A percentile compares a stretch with the other conserved stretches of the same genome.
Evolutionary conservation across 2,329 filamentous ascomycete species (phyloP).

Genomic region (Aspergillus glaucus): DNA sequence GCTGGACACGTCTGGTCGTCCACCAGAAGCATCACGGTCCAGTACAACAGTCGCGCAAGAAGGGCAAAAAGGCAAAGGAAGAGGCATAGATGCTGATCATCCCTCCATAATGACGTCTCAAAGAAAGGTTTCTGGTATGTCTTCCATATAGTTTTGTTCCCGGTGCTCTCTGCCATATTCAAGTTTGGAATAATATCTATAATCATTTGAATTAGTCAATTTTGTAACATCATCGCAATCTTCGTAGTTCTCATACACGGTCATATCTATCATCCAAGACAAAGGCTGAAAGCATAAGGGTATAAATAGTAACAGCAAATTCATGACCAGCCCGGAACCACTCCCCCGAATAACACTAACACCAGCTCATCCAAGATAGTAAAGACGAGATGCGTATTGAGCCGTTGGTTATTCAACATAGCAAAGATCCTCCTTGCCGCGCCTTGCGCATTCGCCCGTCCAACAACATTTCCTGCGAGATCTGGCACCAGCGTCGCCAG

Average conservation of each 20-base stretch:
- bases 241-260: too few relatives aligned
- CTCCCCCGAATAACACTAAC: conserved; percentile 53
- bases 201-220: too few relatives aligned
- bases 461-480: conserved; percentile 86
- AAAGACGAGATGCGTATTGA: conserved; percentile 71
- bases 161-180: too few relatives aligned
- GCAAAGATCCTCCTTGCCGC: conserved; percentile 85
- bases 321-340: neutral
- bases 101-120: neutral
- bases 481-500: conserved; percentile 86
- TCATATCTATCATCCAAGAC: neutral
- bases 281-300: neutral
- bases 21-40: conserved; percentile 70
- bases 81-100: conserved; percentile 22
- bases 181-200: neutral
- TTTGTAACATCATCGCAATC: too few relatives aligned
- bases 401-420: conserved; percentile 78
- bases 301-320: neutral
- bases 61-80: conserved; percentile 59
- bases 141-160: conserved; percentile 4
- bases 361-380: conserved; percentile 67
- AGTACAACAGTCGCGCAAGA: conserved; percentile 38
- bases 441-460: conserved; percentile 81
- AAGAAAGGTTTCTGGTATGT: conserved; percentile 1
- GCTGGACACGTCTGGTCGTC: conserved; percentile 79